Evolutionary conservation across 148 eudicot genomes (phyloP).

Genomic region (Amaranthus cruentus): DNA sequence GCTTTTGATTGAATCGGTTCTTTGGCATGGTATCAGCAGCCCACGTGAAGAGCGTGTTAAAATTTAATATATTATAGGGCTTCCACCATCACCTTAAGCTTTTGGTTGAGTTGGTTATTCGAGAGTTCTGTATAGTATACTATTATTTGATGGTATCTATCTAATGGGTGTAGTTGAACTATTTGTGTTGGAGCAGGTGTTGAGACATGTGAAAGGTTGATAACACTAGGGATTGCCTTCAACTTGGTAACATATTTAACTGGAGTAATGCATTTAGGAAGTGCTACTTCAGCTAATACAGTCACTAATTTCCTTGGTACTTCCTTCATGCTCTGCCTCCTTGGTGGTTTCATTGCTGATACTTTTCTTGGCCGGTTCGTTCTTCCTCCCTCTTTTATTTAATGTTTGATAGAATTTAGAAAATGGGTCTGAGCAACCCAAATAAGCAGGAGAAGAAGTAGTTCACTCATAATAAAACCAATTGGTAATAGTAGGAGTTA

Average conservation of each 20-base stretch:
- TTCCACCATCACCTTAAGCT: neutral
- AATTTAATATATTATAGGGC: neutral
- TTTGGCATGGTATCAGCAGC: no score
- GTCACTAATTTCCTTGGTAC: constrained; percentile 93
- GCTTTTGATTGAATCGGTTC: neutral
- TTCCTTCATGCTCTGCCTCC: constrained; percentile 81
- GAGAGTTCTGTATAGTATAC: no score
- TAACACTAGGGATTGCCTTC: constrained; percentile 88
- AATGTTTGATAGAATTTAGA: no score
- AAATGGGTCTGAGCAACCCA: no score
- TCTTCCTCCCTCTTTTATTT: neutral
- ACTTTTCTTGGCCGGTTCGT: constrained; percentile 75
- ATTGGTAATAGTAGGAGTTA: no score
- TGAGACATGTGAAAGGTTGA: constrained; percentile 71
- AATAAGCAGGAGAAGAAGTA: no score
- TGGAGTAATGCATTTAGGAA: constrained; percentile 84
- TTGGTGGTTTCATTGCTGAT: constrained; percentile 94
- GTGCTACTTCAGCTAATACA: constrained; percentile 70
- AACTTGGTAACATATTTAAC: constrained; percentile 87
- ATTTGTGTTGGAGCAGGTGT: constrained; percentile 35
- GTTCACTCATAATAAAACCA: no score
- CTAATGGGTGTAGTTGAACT: no score
- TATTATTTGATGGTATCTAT: no score
- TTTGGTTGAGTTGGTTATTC: no score
- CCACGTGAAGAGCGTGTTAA: no score